A percentile compares a stretch with the other conserved stretches of the same genome.
phyloP scores from a whole-genome alignment of 129 eudicot species.

The Smallanthus sonchifolius region DNA sequence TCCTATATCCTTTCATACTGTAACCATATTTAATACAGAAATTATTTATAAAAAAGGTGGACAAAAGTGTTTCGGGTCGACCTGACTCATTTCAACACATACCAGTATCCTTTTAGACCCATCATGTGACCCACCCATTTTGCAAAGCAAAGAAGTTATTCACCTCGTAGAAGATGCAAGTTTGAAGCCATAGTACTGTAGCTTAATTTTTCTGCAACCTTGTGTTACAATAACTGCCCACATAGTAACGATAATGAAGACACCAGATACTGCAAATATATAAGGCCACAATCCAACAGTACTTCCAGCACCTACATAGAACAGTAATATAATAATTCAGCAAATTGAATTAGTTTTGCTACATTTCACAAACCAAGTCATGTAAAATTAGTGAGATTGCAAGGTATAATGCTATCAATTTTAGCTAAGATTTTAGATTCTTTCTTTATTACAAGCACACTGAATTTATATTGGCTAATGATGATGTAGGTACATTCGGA shows the following conservation, averaged over 20 bases:
- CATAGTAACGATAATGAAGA: conserved; percentile 78
- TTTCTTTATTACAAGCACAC: not conserved
- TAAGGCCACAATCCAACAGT: conserved; percentile 78
- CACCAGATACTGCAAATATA: conserved; percentile 56
- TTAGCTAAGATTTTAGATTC: not conserved
- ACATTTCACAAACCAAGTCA: not conserved
- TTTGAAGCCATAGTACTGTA: conserved; percentile 94
- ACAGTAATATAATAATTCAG: not conserved
- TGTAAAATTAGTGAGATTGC: not conserved
- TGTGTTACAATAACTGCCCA: conserved; percentile 93
- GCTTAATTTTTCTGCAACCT: conserved; percentile 93
- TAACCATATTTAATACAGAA: not conserved
- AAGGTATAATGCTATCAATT: not conserved
- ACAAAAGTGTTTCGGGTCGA: not conserved
- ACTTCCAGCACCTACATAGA: conserved; percentile 57
- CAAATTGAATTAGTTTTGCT: not conserved
- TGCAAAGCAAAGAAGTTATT: not conserved
- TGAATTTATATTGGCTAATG: not conserved
- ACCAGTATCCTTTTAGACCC: not conserved
- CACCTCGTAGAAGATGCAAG: conserved; percentile 95
- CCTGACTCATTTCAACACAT: not conserved
- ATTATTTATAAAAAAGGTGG: not conserved
- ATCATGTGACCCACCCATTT: not conserved
- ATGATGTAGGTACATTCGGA: not conserved
- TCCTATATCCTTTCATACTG: not conserved